These are phyloP conservation scores for Malassezia globosa DNA, from an alignment of 1,284 basidiomycete species.

Conservation along the genomic window DNA sequence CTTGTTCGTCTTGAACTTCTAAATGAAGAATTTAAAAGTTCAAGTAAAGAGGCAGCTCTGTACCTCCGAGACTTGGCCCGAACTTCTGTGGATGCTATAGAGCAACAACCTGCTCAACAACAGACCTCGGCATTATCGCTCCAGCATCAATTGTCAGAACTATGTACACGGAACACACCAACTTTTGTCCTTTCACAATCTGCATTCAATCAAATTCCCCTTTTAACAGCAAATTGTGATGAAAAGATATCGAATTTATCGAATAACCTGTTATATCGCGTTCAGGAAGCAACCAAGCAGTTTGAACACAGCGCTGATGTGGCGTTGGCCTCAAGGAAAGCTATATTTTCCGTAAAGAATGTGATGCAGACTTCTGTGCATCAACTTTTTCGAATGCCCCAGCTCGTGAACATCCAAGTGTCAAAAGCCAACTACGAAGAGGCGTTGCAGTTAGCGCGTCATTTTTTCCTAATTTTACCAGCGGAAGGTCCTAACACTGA, in stretches of 20 bases:
- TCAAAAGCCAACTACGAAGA: slow-evolving; percentile 10
- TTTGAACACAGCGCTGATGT: background rate
- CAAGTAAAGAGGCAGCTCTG: background rate
- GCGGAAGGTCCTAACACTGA: background rate
- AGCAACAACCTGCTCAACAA: slow-evolving; percentile 16
- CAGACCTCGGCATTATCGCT: background rate
- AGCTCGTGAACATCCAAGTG: slow-evolving; percentile 1
- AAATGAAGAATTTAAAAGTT: background rate
- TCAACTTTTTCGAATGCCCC: background rate
- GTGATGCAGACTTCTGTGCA: background rate
- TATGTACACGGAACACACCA: slow-evolving; percentile 8
- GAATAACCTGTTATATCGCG: background rate
- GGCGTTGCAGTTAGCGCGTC: slow-evolving; percentile 2
- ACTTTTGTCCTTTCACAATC: slow-evolving; percentile 9
- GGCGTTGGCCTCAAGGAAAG: background rate
- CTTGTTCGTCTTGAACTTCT: slow-evolving; percentile 1
- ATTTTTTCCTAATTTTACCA: background rate
- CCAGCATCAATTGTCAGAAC: slow-evolving; percentile 13
- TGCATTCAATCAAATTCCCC: slow-evolving; percentile 3
- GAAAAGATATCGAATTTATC: background rate
- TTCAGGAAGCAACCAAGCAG: background rate
- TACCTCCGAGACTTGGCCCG: slow-evolving; percentile 7
- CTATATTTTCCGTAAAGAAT: background rate
- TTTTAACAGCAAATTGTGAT: background rate
- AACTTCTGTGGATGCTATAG: slow-evolving; percentile 4